Evolutionary conservation across 352 stramenopile genomes (phyloP).

Genomic region (Elongisporangium undulatum): DNA sequence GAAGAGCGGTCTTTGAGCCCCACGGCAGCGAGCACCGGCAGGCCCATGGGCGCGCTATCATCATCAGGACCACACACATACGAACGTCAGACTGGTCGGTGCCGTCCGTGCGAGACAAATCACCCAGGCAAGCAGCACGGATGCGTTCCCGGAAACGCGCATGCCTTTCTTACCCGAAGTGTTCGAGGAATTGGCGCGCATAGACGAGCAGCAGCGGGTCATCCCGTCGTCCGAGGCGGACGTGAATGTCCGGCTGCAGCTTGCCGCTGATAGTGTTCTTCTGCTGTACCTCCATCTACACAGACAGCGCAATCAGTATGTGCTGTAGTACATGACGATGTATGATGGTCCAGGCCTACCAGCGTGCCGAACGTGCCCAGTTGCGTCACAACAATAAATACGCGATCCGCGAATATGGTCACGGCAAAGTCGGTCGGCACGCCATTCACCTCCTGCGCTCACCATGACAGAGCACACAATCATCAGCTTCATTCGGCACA

Average conservation of each 20-base stretch:
- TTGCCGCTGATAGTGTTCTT: slow-evolving; percentile 78
- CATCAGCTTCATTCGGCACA: neutral
- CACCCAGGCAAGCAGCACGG: neutral
- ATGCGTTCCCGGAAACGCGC: neutral
- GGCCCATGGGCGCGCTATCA: slow-evolving; percentile 47
- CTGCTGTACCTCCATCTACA: slow-evolving; percentile 65
- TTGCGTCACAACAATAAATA: slow-evolving; percentile 82
- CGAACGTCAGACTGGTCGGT: neutral
- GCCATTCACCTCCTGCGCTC: slow-evolving; percentile 63
- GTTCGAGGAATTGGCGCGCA: slow-evolving; percentile 75
- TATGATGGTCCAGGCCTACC: slow-evolving; percentile 18
- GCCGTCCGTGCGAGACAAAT: neutral
- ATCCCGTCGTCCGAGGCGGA: slow-evolving; percentile 70
- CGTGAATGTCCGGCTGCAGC: slow-evolving; percentile 70
- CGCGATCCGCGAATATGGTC: slow-evolving; percentile 73
- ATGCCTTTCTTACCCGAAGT: slow-evolving; percentile 55
- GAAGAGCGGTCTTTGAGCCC: slow-evolving; percentile 78
- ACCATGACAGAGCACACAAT: neutral
- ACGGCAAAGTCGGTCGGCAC: slow-evolving; percentile 64
- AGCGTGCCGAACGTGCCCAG: slow-evolving; percentile 78
- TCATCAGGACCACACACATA: neutral
- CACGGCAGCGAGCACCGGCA: slow-evolving; percentile 68
- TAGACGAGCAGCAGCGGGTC: slow-evolving; percentile 84
- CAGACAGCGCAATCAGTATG: neutral
- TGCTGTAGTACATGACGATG: neutral